Evolutionary conservation across 345 rosid species (phyloP), one percentile per base, ranked within the genome.

Genomic region (Viola odorata): DNA sequence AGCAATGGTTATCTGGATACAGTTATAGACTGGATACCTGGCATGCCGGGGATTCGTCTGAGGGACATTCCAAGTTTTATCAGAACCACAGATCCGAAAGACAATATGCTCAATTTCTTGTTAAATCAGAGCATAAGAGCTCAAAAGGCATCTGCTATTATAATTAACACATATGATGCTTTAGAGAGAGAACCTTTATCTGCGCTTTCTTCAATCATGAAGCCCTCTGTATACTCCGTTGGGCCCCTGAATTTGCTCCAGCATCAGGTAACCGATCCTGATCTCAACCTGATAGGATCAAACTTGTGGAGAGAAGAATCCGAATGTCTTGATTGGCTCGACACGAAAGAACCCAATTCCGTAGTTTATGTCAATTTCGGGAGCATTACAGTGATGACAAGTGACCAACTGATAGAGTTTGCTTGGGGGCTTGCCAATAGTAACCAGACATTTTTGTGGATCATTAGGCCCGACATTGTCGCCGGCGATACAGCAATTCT

Each of bases 391-490:
- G 32, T 23, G 32, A 23, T 23, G 32, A 23, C 32, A 23, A 23
- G 32, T 23, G 37, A 62, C 13, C 45, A 61, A 7, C 5, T 61
- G 3, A n/a, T 2, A 14, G 64, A 61, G 10, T 37, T 61, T 47
- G 64, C 55, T 12, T 49, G 64, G 64, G 64, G 64, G 38, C 41
- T 61, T 37, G 64, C 64, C 3, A 49, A 61, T 47, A 48, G 55
- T 9, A 49, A 61, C 12, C 52, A 50, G 10, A 12, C 55, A 37
- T 61, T 61, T 14, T 49, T 61, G 64, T 61, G 64, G 64, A 55
- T 61, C 5, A 36, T 61, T 37, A 61, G 55, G 45, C 37, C 64
- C 37, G 44, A 61, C 13, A 11, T 37, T 37, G 5, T 48, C 16
- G 41, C 37, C 12, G 45, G 17, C 11, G 64, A 44, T 37, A 13